Base-by-base conservation (phyloP, 1,284 basidiomycete species). In the Fomitopsis pinicola region DNA sequence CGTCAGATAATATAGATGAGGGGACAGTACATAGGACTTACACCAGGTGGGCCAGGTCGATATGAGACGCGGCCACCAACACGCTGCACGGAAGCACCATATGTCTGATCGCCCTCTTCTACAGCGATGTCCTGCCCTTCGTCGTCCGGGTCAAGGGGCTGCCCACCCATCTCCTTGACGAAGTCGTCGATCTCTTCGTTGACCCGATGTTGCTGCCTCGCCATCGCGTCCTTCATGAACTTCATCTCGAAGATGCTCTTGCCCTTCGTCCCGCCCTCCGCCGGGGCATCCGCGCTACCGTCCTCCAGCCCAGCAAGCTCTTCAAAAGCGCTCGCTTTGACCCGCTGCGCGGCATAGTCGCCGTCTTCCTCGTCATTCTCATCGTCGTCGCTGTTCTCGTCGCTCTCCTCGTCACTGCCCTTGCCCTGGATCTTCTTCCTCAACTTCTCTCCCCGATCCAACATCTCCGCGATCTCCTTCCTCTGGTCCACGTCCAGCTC, bases 191-290 rank as follows among this genome's bases (percentile, higher is more conserved):
- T 85, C 64, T 85, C 82, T 60, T 80, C 80, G 61, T 87, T 79
- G 0, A 84, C 84, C 57, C 79, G 81, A 15, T 74, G 78, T 68
- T 85, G 79, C 61, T 87, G 82, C 65, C 92, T 81, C 14, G 85
- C 85, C 76, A 89, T 87, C 0, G 92, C 94, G 62, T 95, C 90
- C 72, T 91, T 88, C 95, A 97, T 97, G 75, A 97, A 97, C 76
- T 95, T 95, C 95, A 97, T 96, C 67, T 86, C 82, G 74, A 95
- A 91, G 12, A 97, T 82, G 69, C 87, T 85, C 71, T 87, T 87
- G 61, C 80, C 78, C 68, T 83, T 82, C 63, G 71, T 72, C 12
- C 67, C 71, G 14, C 58, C 68, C 17, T 69, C 75, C 8, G 61
- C 64, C 33, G 69, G 66, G 8, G 62, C 52, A 8, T 73, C 73